Conservation (phyloP, 441 rosid species). For the Bruguiera hainesii region DNA sequence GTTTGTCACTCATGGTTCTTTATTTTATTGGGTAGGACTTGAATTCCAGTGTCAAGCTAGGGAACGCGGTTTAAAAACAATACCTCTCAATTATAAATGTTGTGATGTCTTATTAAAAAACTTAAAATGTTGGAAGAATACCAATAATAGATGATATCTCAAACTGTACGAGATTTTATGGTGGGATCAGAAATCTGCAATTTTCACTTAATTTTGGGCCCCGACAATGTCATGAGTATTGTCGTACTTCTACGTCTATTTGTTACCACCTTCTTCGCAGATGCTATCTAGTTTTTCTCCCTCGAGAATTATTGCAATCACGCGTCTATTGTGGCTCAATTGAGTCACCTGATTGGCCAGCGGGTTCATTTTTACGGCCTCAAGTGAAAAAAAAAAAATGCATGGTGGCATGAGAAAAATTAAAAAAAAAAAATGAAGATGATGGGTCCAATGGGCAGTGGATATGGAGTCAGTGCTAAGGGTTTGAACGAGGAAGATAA, state of each 20-base stretch:
- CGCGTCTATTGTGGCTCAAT: constrained; percentile 36
- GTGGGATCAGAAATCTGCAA: background rate
- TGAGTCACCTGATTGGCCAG: constrained; percentile 14
- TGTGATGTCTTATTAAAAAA: too few relatives aligned
- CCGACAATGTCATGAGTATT: constrained; percentile 2
- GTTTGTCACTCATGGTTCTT: background rate
- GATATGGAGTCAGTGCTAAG: constrained; percentile 12
- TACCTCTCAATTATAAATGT: too few relatives aligned
- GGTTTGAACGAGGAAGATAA: constrained; percentile 2
- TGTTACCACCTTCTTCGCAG: background rate
- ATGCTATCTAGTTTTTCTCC: background rate
- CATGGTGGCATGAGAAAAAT: background rate
- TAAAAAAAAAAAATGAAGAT: background rate
- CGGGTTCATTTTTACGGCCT: background rate
- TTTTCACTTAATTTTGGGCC: background rate
- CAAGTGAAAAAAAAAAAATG: background rate
- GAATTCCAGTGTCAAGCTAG: too few relatives aligned
- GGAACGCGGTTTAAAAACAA: too few relatives aligned
- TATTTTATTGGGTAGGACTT: too few relatives aligned
- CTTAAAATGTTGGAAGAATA: too few relatives aligned
- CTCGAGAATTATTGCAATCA: constrained; percentile 30
- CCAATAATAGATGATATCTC: too few relatives aligned
- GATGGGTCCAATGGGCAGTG: constrained; percentile 8
- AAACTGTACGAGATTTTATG: too few relatives aligned
- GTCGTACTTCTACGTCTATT: background rate